Evolutionary conservation across 1,284 basidiomycete species (phyloP), one percentile per base, ranked within the genome.

Genomic region (Irpex rosettiformis): DNA sequence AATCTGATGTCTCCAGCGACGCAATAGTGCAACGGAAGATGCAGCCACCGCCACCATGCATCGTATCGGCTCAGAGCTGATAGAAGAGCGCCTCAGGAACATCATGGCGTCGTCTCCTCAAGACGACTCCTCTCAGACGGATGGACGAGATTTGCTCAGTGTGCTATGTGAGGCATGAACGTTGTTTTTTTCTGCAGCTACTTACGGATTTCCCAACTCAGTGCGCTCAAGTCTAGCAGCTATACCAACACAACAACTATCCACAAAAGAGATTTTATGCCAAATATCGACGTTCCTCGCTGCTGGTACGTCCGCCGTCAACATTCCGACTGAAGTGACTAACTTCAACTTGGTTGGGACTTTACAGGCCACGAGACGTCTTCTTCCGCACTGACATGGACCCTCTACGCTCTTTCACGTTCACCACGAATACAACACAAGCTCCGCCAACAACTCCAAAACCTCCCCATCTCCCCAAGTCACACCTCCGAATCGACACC

Each of bases 271-370:
- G 66, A 83, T 89, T 2, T 73, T 87, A 25, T 88, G 82, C 59
- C 89, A 93, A 70, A 89, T 93, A 61, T 85, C 86, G 6, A 93
- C 88, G 0, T 90, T 93, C 69, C 79, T 93, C 52, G 79, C 83
- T n/a, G 84, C 84, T 2, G 83, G 63, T 61, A 24, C 16, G 52
- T 47, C 11, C 37, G 8, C 29, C 4, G 5, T 22, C 22, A 24
- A 2, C 18, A 3, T 13, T 43, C 28, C 4, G 2, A 1, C 51
- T 13, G 18, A 49, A 21, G 18, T 18, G 2, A 24, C 37, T 43
- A 22, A 57, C 22, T 0, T 27, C 8, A 30, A 16, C 28, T 37
- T n/a, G n/a, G n/a, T n/a, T n/a, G n/a, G n/a, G 28, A n/a, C 13
- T 24, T 3, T 13, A 18, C 51, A 52, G 70, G 84, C 18, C 79